Evolutionary conservation across 352 stramenopile species (phyloP), one percentile per base, ranked within the genome.

Genomic region (Achlya hypogyna): DNA sequence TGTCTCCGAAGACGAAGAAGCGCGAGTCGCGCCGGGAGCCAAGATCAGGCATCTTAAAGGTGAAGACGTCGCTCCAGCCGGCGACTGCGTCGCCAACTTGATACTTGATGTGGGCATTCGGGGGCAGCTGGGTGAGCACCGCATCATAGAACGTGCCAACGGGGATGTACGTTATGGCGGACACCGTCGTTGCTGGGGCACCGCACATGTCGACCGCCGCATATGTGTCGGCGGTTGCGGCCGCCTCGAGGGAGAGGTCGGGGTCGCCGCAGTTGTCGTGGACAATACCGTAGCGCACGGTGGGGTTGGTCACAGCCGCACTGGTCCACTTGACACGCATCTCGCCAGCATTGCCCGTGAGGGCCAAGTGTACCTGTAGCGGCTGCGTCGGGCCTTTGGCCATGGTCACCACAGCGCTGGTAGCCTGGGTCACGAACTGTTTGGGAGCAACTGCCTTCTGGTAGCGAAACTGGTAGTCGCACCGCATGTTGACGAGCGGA

Each of bases 1-100:
- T 71, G 71, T 95, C 84, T 32, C 74, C 86, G 56, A 86, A 89
- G 14, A 88, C 82, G 47, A 95, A 76, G 47, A 88, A 95, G 20
- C 76, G 82, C 45, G 75, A 65, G 22, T 63, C 27, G 4, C 64
- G n/a, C 12, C n/a, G 18, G 58, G 70, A 29, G 3, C 45, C 49
- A 16, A 62, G 45, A 27, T 74, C 69, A 28, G 72, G 71, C 34
- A 53, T 76, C 22, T 74, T 72, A 10, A 70, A 54, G 4, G n/a
- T 9, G 20, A 34, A 47, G n/a, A 47, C 20, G 22, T 62, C 31
- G 45, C 31, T 49, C 23, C 74, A 71, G 63, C 78, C 68, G 29
- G 65, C 72, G 65, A 68, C 42, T 12, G 23, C 34, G 35, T 32
- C 49, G 20, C 53, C 53, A 5, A 62, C 53, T 62, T 56, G 42